A percentile compares a stretch with the other conserved stretches of the same genome.
Conservation (phyloP, 2,329 filamentous ascomycete genomes). For the Tolypocladium inflatum region DNA sequence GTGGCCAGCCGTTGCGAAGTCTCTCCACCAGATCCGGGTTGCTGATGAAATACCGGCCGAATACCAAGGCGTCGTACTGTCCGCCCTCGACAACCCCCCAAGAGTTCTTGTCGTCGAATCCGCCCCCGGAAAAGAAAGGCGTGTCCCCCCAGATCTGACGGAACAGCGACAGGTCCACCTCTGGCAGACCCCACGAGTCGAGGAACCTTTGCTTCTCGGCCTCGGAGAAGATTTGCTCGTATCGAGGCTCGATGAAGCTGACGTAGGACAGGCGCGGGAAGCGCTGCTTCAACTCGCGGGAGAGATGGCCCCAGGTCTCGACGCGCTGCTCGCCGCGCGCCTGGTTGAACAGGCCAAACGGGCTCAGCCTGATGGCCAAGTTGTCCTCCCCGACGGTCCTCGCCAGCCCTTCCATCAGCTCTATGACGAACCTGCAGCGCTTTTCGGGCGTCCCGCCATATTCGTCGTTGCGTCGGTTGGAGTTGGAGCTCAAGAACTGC, state of each 20-base stretch:
- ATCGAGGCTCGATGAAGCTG: constrained; percentile 45
- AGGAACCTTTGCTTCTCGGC: constrained; percentile 40
- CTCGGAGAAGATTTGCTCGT: constrained; percentile 40
- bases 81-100: constrained; percentile 34
- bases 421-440: background rate
- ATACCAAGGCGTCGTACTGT: constrained; percentile 35
- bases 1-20: constrained; percentile 26
- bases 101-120: constrained; percentile 40
- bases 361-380: background rate
- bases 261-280: constrained; percentile 40
- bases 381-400: background rate
- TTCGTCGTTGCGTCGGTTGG: background rate
- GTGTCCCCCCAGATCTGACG: constrained; percentile 40
- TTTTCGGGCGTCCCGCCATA: background rate
- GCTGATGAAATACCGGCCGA: constrained; percentile 36
- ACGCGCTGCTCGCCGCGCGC: background rate
- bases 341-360: background rate
- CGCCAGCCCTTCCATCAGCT: background rate
- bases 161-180: constrained; percentile 36
- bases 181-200: constrained; percentile 18
- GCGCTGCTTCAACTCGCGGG: constrained; percentile 33
- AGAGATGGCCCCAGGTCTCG: constrained; percentile 28
- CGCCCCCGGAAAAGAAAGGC: constrained; percentile 46
- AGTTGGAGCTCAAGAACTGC: background rate
- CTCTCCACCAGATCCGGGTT: constrained; percentile 38